phyloP scores from a whole-genome alignment of 2,329 filamentous ascomycete species.

The Verticillium longisporum region DNA sequence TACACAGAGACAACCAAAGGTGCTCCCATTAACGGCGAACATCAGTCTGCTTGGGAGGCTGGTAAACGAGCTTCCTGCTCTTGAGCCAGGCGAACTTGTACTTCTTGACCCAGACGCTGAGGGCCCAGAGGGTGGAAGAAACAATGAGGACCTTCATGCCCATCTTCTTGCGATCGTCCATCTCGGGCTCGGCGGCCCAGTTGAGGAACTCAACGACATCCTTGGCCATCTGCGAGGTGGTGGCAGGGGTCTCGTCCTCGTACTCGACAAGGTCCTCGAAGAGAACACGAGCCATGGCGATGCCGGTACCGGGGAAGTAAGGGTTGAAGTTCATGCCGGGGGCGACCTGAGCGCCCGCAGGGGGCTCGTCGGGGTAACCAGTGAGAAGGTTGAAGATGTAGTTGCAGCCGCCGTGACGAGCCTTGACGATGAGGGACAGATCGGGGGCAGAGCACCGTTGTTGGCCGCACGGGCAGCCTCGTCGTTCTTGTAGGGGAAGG shows the following conservation, averaged over 20 bases:
- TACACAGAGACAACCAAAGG: constrained; percentile 15
- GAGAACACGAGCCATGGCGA: constrained; percentile 97
- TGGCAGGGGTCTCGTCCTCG: constrained; percentile 90
- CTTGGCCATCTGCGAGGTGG: constrained; percentile 99
- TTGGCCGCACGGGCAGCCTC: constrained; percentile 97
- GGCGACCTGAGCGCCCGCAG: constrained; percentile 78
- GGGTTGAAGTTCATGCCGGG: constrained; percentile 99
- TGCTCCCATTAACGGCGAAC: constrained; percentile 35
- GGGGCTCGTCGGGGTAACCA: constrained; percentile 93
- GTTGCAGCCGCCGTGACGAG: constrained; percentile 92
- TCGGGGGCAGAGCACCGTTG: constrained; percentile 97
- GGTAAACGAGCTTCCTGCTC: constrained; percentile 88
- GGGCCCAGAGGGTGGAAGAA: constrained; percentile 68
- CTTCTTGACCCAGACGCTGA: constrained; percentile 97
- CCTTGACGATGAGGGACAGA: constrained; percentile 97
- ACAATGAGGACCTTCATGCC: constrained; percentile 91
- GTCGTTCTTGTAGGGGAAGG: constrained; percentile 97
- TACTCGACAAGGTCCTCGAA: constrained; percentile 98
- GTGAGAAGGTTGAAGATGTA: constrained; percentile 98
- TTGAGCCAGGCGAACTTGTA: constrained; percentile 99
- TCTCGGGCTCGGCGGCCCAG: constrained; percentile 98
- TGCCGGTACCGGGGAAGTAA: constrained; percentile 98
- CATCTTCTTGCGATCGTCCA: constrained; percentile 99
- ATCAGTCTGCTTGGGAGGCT: constrained; percentile 56
- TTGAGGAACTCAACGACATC: constrained; percentile 98